phyloP scores from a whole-genome alignment of 2,329 filamentous ascomycete species.

The Paramyrothecium sp. region DNA sequence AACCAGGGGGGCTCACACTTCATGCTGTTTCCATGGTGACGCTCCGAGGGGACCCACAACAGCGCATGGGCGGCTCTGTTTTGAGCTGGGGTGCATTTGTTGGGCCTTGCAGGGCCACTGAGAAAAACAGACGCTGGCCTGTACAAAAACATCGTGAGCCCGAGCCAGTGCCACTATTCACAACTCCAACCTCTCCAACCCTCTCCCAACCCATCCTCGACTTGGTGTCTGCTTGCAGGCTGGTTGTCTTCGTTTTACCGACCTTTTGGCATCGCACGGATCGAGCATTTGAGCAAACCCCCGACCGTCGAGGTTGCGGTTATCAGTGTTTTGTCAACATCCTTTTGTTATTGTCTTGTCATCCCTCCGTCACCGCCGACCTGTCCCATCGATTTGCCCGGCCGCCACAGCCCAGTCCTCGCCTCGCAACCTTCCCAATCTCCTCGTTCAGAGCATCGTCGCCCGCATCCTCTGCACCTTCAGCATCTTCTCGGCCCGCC shows the following conservation, averaged over 20 bases:
- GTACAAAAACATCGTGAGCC: constrained; percentile 31
- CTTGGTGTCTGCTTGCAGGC: not conserved
- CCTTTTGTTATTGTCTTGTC: not conserved
- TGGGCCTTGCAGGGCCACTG: constrained; percentile 8
- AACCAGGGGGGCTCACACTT: not conserved
- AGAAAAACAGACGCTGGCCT: constrained; percentile 22
- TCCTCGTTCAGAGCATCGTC: no score
- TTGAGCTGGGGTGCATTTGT: constrained; percentile 17
- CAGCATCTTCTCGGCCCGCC: no score
- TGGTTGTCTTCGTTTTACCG: not conserved
- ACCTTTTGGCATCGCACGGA: no score
- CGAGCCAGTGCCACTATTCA: constrained; percentile 15
- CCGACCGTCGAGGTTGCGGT: no score
- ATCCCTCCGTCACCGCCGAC: not conserved
- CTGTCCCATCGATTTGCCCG: not conserved
- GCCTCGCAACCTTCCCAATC: not conserved
- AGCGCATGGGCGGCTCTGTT: constrained; percentile 16
- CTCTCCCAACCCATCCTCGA: constrained; percentile 6
- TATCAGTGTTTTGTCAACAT: no score
- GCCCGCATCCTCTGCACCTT: no score
- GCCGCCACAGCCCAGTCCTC: not conserved
- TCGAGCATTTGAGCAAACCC: not conserved
- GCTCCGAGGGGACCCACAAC: constrained; percentile 9
- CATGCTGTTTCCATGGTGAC: constrained; percentile 18
- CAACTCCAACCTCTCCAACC: constrained; percentile 16